These are phyloP conservation scores for Zelopaecilomyces penicillatus DNA, from an alignment of 2,329 filamentous ascomycete genomes.

Conservation along the genomic window DNA sequence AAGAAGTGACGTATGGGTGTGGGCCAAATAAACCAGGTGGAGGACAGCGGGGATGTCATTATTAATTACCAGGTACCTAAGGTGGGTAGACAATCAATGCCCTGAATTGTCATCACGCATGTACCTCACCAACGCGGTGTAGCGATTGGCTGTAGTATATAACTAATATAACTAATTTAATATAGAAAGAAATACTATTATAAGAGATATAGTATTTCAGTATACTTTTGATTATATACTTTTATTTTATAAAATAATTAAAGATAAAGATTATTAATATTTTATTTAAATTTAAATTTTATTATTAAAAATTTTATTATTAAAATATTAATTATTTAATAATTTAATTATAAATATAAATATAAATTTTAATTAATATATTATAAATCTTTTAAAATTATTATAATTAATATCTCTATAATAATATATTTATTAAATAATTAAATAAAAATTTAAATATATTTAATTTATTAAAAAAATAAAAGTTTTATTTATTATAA, in stretches of 20 bases:
- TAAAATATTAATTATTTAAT: background rate
- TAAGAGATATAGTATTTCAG: too few relatives aligned
- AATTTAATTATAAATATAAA: background rate
- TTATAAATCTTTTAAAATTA: background rate
- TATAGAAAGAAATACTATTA: too few relatives aligned
- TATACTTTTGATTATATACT: too few relatives aligned
- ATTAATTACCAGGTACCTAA: too few relatives aligned
- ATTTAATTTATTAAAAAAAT: conserved; percentile 2
- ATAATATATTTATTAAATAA: conserved; percentile 4
- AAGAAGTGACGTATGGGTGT: too few relatives aligned
- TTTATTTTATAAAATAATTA: background rate
- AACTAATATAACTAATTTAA: too few relatives aligned
- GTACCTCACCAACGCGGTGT: too few relatives aligned
- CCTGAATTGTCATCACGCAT: too few relatives aligned
- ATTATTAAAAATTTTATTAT: background rate
- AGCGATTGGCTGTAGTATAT: too few relatives aligned
- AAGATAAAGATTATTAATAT: background rate
- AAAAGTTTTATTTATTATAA: background rate
- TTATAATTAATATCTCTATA: background rate
- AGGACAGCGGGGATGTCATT: too few relatives aligned
- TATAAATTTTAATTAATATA: background rate
- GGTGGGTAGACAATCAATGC: too few relatives aligned
- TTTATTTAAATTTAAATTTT: background rate
- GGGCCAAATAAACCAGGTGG: too few relatives aligned
- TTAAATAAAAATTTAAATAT: conserved; percentile 2